Base-by-base conservation (phyloP, 2,329 filamentous ascomycete species). In the Fusarium tuaranense region DNA sequence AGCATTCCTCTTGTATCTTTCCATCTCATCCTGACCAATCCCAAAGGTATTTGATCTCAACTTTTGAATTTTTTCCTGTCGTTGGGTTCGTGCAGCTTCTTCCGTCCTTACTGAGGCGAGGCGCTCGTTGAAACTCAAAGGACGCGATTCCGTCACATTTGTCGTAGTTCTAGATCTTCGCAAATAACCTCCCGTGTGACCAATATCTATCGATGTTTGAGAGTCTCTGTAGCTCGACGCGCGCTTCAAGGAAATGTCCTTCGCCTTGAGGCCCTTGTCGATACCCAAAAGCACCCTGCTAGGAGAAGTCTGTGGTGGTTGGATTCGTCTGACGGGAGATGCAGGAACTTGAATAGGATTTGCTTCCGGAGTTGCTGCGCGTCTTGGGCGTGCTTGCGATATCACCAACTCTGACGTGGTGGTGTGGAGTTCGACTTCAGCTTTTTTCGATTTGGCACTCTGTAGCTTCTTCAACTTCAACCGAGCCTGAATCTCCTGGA, bases 401-500 rank as follows among this genome's bases (percentile, higher is more conserved):
- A 80, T 73, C 57, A 69, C 74, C 14, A 79, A 71, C 41, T 73
- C 72, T 38, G 73, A 76, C 12, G 77, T 71, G 34, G 63, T 76
- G 22, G 63, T 64, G 38, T 68, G 68, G 57, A 72, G 68, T 63
- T 71, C 75, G 51, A 69, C 74, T 57, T 63, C 68, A 34, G 70
- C 66, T 70, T 75, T 78, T 57, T 76, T 78, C 7, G 69, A 68
- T 63, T 77, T 82, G 59, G 82, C 83, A 80, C 92, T 92, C 81
- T 97, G 94, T 16, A 98, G 85, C 79, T 93, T 95, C 83, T 98
- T 98, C 74, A 98, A 83, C 82, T 93, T 97, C 63, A 98, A 84
- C 70, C 93, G 92, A 8, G 95, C 95, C 82, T 98, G 92, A 68
- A 99, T 97, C 65, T 94, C 95, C 74, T 95, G 92, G 7, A 98